Evolutionary conservation across 1,284 basidiomycete species (phyloP).

Genomic region (Austropuccinia psidii): DNA sequence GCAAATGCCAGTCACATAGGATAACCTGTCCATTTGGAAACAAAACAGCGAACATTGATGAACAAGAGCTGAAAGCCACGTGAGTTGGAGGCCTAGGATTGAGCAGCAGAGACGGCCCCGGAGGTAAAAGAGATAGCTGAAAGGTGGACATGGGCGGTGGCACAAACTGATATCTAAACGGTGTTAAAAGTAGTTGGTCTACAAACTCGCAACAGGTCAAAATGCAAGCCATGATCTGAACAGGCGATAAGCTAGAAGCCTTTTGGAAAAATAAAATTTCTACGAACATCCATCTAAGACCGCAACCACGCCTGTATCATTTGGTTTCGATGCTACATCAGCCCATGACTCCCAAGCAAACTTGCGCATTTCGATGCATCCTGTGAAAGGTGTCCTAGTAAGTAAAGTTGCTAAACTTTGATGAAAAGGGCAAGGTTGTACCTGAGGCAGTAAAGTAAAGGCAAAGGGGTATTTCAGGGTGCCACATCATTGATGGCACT

Average conservation of each 20-base stretch:
- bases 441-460: slow-evolving; percentile 60
- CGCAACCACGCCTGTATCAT: slow-evolving; percentile 74
- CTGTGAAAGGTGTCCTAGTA: slow-evolving; percentile 52
- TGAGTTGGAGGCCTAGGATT: slow-evolving; percentile 1
- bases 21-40: slow-evolving; percentile 1
- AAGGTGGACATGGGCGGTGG: slow-evolving; percentile 90
- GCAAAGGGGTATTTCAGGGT: slow-evolving; percentile 68
- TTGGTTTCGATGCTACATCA: slow-evolving; percentile 59
- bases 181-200: slow-evolving; percentile 75
- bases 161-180: slow-evolving; percentile 85
- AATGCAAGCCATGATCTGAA: no score
- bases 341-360: slow-evolving; percentile 71
- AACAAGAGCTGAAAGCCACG: slow-evolving; percentile 13
- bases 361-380: slow-evolving; percentile 56
- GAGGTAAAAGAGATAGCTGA: slow-evolving; percentile 56
- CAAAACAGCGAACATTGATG: slow-evolving; percentile 1
- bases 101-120: no score
- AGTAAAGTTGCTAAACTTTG: neutral
- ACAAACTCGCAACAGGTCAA: no score
- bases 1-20: slow-evolving; percentile 2
- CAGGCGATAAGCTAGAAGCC: no score
- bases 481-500: slow-evolving; percentile 56
- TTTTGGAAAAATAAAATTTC: neutral
- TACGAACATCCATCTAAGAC: slow-evolving; percentile 81
- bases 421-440: neutral